phyloP scores from a whole-genome alignment of 1,284 basidiomycete species.

The Naganishia sp. region DNA sequence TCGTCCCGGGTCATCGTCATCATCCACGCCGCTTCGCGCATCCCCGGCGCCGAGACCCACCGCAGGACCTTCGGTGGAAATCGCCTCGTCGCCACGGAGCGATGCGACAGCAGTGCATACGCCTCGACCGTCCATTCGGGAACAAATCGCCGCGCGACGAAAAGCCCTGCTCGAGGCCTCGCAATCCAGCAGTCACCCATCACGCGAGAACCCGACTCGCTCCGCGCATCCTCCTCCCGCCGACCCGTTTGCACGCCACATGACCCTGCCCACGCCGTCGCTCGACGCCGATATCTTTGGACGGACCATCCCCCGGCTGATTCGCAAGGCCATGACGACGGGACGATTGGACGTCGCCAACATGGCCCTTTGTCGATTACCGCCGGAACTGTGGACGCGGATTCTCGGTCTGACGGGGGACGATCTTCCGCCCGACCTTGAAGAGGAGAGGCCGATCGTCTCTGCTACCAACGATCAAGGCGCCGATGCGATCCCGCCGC shows the following conservation, averaged over 20 bases:
- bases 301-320: conserved; percentile 9
- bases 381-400: conserved; percentile 46
- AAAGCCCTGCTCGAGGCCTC: conserved; percentile 22
- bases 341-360: conserved; percentile 44
- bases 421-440: conserved; percentile 36
- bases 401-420: conserved; percentile 44
- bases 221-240: neutral
- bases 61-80: too few species aligned
- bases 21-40: too few species aligned
- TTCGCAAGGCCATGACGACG: conserved; percentile 29
- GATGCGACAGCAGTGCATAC: too few species aligned
- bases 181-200: too few species aligned
- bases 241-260: too few species aligned
- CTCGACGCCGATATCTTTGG: conserved; percentile 29
- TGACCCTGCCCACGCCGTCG: too few species aligned
- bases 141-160: conserved; percentile 34
- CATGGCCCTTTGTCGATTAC: conserved; percentile 42
- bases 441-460: neutral
- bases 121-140: conserved; percentile 15
- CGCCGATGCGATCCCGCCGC: too few species aligned
- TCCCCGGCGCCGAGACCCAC: too few species aligned
- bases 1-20: too few species aligned
- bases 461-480: conserved; percentile 4
- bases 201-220: too few species aligned
- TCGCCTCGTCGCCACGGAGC: too few species aligned